phyloP scores from a whole-genome alignment of 257 asterid genomes.

The Plectranthus barbatus region DNA sequence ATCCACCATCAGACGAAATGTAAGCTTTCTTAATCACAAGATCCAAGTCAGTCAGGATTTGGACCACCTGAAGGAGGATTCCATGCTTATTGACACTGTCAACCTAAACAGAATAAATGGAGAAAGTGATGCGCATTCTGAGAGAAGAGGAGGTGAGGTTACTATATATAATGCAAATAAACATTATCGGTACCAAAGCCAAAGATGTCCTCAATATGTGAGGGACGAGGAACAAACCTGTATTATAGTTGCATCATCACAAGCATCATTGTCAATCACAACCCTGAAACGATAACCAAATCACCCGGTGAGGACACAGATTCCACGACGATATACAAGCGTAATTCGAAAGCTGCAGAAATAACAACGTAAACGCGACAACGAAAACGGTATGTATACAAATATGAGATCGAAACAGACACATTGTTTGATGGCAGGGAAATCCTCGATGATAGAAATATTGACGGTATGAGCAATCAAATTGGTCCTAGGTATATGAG shows the following conservation, averaged over 20 bases:
- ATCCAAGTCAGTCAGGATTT: slow-evolving; percentile 70
- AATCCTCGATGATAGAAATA: background rate
- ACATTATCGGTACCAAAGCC: background rate
- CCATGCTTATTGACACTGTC: slow-evolving; percentile 74
- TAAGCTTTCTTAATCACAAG: slow-evolving; percentile 72
- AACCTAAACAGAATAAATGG: slow-evolving; percentile 34
- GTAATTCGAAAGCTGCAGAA: background rate
- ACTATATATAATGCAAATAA: background rate
- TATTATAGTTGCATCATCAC: slow-evolving; percentile 59
- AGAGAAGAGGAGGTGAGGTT: background rate
- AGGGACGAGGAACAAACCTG: slow-evolving; percentile 34
- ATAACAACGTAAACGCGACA: background rate
- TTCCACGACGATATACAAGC: background rate
- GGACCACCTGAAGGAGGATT: slow-evolving; percentile 64
- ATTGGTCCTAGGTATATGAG: background rate
- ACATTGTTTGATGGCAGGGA: background rate
- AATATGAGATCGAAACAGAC: background rate
- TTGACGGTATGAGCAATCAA: background rate
- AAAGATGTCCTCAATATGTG: background rate
- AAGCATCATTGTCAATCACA: slow-evolving; percentile 54
- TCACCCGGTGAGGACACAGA: background rate
- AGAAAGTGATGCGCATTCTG: background rate
- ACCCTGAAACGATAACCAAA: slow-evolving; percentile 47
- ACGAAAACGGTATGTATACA: background rate
- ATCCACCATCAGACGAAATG: slow-evolving; percentile 77